A percentile compares a stretch with the other conserved stretches of the same genome.
Conservation (phyloP, 2,329 filamentous ascomycete species). For the Verticillium nubilum region DNA sequence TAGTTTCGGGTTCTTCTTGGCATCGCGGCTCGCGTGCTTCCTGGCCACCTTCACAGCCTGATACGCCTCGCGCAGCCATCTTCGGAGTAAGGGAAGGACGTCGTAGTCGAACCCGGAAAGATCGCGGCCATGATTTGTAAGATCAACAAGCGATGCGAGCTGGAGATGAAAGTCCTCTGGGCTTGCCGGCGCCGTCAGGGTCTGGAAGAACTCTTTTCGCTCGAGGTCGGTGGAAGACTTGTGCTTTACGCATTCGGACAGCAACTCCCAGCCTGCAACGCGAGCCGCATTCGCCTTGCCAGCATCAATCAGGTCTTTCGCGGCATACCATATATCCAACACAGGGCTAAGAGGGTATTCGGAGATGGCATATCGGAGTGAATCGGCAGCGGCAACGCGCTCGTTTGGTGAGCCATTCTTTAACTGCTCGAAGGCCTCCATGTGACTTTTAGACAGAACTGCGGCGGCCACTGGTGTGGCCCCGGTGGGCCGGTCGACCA, state of each 20-base stretch:
- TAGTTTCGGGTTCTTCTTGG: constrained; percentile 32
- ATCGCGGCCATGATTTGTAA: constrained; percentile 57
- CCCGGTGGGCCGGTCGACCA: constrained; percentile 37
- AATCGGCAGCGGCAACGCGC: constrained; percentile 50
- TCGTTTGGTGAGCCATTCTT: constrained; percentile 46
- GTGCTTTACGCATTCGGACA: constrained; percentile 61
- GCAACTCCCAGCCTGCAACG: constrained; percentile 57
- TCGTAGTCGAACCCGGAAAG: constrained; percentile 64
- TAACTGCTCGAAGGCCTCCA: constrained; percentile 49
- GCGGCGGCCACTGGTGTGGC: constrained; percentile 28
- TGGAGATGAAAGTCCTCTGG: constrained; percentile 62
- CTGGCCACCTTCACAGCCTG: constrained; percentile 45
- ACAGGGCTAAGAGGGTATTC: constrained; percentile 56
- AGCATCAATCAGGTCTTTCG: constrained; percentile 58
- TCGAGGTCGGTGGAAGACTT: constrained; percentile 59
- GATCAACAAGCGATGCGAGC: constrained; percentile 55
- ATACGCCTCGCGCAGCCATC: constrained; percentile 55
- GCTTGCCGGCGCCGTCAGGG: constrained; percentile 49
- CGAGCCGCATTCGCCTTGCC: constrained; percentile 48
- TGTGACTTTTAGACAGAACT: constrained; percentile 45
- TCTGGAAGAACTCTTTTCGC: constrained; percentile 59
- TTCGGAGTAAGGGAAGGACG: constrained; percentile 55
- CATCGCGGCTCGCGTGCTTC: constrained; percentile 37
- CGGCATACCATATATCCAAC: constrained; percentile 60
- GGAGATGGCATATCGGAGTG: constrained; percentile 49